phyloP scores from a whole-genome alignment of 164 flowering plant species.

The Hamamelis virginiana region DNA sequence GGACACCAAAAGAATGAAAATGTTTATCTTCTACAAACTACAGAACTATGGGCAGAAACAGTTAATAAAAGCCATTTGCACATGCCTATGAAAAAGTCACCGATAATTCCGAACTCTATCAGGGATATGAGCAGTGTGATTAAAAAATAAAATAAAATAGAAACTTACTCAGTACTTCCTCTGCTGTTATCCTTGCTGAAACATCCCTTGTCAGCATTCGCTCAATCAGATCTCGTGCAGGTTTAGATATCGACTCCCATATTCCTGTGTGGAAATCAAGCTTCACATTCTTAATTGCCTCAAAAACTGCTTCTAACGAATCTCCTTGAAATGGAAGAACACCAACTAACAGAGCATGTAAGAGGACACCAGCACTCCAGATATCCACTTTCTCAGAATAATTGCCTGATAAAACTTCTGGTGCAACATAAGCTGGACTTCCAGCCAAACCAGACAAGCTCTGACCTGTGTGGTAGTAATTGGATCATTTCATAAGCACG shows the following conservation, averaged over 20 bases:
- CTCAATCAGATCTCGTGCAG: constrained; percentile 78
- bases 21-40: neutral
- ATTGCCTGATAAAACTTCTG: constrained; percentile 81
- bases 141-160: too few relatives aligned
- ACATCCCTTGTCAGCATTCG: constrained; percentile 84
- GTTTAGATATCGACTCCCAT: constrained; percentile 84
- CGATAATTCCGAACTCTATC: neutral
- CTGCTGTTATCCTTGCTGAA: constrained; percentile 77
- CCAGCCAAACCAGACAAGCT: constrained; percentile 85
- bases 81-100: neutral
- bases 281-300: constrained; percentile 74
- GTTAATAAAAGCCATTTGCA: too few relatives aligned
- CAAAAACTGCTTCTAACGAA: constrained; percentile 74
- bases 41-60: too few relatives aligned
- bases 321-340: constrained; percentile 85
- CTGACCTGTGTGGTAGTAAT: constrained; percentile 63
- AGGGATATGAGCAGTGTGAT: neutral
- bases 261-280: constrained; percentile 70
- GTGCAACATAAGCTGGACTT: constrained; percentile 97
- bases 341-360: constrained; percentile 83
- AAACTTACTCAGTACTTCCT: constrained; percentile 83
- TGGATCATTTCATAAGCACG: neutral
- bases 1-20: too few relatives aligned
- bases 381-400: constrained; percentile 93
- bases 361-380: constrained; percentile 96